Evolutionary conservation across 2,329 filamentous ascomycete genomes (phyloP), one percentile per base, ranked within the genome.

Genomic region (Fusarium brachygibbosum): DNA sequence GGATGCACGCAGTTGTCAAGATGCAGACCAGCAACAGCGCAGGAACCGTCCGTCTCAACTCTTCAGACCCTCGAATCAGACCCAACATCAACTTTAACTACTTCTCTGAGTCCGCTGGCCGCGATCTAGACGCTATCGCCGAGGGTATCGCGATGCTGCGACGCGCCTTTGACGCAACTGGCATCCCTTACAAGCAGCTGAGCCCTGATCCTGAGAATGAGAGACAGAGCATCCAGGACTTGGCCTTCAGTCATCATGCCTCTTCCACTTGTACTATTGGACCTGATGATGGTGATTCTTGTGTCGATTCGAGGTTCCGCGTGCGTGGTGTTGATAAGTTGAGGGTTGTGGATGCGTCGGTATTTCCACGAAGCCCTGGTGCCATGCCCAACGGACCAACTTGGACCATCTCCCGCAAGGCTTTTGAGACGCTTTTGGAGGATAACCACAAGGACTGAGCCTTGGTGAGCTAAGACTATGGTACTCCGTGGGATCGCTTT

Each of bases 321-420:
- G 58, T 62, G 0, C 57, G 56, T 16, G 56, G 56, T 3, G 56
- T 62, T 23, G 56, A 61, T 4, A 38, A 38, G 0, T 4, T 62
- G 6, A 58, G 58, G 17, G 58, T 61, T 19, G 58, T 62, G 2
- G 56, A 62, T 34, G 58, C 56, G 6, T 62, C 56, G 3, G 32
- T 61, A 0, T 62, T 62, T 6, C 58, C 58, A 0, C 12, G 44
- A n/a, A 61, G 56, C 2, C 56, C 58, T 25, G 58, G 58, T 3
- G 58, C 25, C 2, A 61, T 62, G 56, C 56, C 58, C 0, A 53
- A 61, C 5, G 56, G 44, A 2, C 56, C 44, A 0, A 62, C 58
- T 2, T 62, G 58, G 58, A 62, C 58, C 12, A 62, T 62, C 1
- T 62, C 56, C 4, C 45, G 56, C 32, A 61, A 62, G 32, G 58